These are phyloP conservation scores for Puccinia hordei DNA, from an alignment of 1,284 basidiomycete genomes.

Conservation along the genomic window DNA sequence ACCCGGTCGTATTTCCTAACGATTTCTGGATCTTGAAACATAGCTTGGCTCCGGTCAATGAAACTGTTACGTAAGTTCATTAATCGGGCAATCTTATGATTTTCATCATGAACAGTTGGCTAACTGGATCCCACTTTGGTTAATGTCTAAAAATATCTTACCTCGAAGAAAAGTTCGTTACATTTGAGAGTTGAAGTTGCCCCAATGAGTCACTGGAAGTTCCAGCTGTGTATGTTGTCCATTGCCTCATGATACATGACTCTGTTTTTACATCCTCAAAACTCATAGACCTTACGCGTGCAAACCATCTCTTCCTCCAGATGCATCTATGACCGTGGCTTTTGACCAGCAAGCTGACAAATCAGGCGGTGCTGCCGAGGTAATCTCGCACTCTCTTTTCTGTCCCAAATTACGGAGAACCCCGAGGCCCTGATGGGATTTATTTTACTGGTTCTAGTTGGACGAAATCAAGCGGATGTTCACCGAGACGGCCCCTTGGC, in stretches of 20 bases:
- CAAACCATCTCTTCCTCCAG: background rate
- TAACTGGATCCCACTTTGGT: no score
- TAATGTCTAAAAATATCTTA: background rate
- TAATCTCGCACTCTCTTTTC: constrained; percentile 63
- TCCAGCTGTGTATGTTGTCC: constrained; percentile 30
- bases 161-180: constrained; percentile 16
- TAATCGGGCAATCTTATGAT: background rate
- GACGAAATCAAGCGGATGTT: constrained; percentile 93
- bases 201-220: constrained; percentile 37
- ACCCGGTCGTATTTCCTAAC: constrained; percentile 86
- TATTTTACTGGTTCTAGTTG: constrained; percentile 68
- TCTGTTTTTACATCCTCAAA: background rate
- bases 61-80: constrained; percentile 52
- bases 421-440: constrained; percentile 18
- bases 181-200: constrained; percentile 28
- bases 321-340: constrained; percentile 69
- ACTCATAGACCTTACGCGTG: background rate
- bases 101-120: background rate
- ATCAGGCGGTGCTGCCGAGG: constrained; percentile 59
- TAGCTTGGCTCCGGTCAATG: constrained; percentile 60
- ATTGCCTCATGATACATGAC: no score
- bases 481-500: constrained; percentile 83
- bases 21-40: constrained; percentile 68
- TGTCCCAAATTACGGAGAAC: no score
- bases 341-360: constrained; percentile 69